A percentile compares a stretch with the other conserved stretches of the same genome.
These are phyloP conservation scores for Globisporangium megalacanthum DNA, from an alignment of 352 stramenopile genomes.

Conservation along the genomic window DNA sequence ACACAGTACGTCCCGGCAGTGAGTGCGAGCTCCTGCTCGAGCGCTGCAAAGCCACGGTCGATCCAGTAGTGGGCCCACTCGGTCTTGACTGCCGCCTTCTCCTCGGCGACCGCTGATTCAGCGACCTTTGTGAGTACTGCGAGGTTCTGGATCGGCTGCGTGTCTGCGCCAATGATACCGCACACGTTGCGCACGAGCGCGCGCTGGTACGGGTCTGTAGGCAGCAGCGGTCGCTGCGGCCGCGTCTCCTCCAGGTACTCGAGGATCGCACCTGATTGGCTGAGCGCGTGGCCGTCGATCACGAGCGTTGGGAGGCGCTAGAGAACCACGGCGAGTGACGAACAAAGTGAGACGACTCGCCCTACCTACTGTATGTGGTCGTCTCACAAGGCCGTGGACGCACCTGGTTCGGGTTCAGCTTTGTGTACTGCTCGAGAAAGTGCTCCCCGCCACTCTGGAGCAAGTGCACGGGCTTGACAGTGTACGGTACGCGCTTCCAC, in stretches of 20 bases:
- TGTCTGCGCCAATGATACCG: conserved; percentile 88
- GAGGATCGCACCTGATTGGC: conserved; percentile 89
- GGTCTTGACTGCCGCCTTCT: conserved; percentile 38
- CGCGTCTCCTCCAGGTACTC: conserved; percentile 91
- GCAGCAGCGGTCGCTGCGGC: conserved; percentile 63
- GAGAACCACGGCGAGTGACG: conserved; percentile 6
- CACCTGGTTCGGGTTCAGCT: conserved; percentile 68
- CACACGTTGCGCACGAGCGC: conserved; percentile 84
- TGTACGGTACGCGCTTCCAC: conserved; percentile 83
- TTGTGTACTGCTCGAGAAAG: conserved; percentile 39
- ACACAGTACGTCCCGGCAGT: conserved; percentile 65
- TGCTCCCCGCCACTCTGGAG: conserved; percentile 53
- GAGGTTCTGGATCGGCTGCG: conserved; percentile 90
- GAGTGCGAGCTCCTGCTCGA: conserved; percentile 68
- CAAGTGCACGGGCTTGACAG: conserved; percentile 75
- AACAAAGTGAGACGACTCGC: background rate
- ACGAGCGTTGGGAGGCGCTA: conserved; percentile 75
- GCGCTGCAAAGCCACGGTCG: conserved; percentile 68
- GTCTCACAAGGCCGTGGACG: too few relatives aligned
- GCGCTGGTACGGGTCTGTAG: conserved; percentile 53
- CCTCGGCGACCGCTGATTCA: conserved; percentile 41
- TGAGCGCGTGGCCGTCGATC: conserved; percentile 62
- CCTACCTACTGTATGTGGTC: background rate
- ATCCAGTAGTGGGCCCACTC: conserved; percentile 72
- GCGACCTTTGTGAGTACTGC: conserved; percentile 50